phyloP scores from a whole-genome alignment of 2,329 filamentous ascomycete genomes.

The Pyricularia sp. region DNA sequence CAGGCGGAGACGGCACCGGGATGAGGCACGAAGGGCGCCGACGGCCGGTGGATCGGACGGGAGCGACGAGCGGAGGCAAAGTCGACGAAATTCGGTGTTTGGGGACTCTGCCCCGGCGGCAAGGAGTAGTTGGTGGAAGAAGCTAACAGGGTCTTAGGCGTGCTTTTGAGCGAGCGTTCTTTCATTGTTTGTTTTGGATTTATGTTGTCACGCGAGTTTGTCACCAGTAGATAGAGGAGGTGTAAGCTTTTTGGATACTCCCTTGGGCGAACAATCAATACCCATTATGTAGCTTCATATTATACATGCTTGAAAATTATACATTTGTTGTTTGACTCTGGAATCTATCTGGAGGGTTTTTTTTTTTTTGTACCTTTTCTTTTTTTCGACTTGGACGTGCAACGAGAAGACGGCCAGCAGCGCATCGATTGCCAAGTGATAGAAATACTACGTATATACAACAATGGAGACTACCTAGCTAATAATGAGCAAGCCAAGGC shows the following conservation, averaged over 20 bases:
- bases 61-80: constrained; percentile 24
- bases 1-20: constrained; percentile 7
- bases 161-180: background rate
- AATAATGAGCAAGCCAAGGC: background rate
- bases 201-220: background rate
- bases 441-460: background rate
- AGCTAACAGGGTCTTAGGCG: constrained; percentile 25
- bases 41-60: constrained; percentile 12
- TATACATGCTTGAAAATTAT: background rate
- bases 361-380: background rate
- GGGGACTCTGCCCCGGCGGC: constrained; percentile 28
- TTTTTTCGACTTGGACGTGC: background rate
- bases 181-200: background rate
- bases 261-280: background rate
- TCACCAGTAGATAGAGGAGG: background rate
- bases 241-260: background rate
- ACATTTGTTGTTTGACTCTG: background rate
- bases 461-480: background rate
- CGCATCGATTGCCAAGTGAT: background rate
- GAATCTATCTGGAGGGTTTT: too few relatives aligned
- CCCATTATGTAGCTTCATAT: background rate
- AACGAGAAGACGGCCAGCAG: background rate
- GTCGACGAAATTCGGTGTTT: constrained; percentile 26
- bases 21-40: background rate
- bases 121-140: constrained; percentile 47